Percentiles rank a stretch among this genome's conserved stretches.
These are phyloP conservation scores for Begonia masoniana DNA, from an alignment of 306 rosid genomes.

Conservation along the genomic window DNA sequence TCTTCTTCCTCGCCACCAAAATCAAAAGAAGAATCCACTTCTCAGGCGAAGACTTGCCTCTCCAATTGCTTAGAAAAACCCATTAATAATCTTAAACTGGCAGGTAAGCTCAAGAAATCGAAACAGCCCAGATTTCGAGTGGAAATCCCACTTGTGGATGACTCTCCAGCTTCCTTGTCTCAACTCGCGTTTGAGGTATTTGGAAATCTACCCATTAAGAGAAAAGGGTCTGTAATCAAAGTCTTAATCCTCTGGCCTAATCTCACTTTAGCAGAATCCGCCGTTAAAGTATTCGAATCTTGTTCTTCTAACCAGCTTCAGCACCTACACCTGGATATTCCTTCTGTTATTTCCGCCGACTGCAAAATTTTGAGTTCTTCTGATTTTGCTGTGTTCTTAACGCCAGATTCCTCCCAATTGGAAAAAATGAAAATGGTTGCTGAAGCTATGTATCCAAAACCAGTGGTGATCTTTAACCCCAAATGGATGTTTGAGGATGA, in stretches of 20 bases:
- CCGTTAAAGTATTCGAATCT: constrained; percentile 29
- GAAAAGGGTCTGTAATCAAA: constrained; percentile 46
- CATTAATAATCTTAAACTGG: constrained; percentile 58
- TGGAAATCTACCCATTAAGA: constrained; percentile 41
- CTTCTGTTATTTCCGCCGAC: constrained; percentile 25
- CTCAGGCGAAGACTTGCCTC: constrained; percentile 74
- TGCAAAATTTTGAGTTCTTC: constrained; percentile 28
- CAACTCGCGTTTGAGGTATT: constrained; percentile 54
- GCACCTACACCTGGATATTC: constrained; percentile 34
- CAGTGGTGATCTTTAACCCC: constrained; percentile 72
- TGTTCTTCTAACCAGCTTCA: constrained; percentile 30
- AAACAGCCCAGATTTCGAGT: constrained; percentile 64
- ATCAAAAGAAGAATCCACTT: constrained; percentile 68
- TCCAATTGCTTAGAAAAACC: constrained; percentile 59
- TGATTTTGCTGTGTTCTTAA: constrained; percentile 55
- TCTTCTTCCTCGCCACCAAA: constrained; percentile 63
- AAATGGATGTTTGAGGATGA: constrained; percentile 79
- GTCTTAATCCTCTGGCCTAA: constrained; percentile 47
- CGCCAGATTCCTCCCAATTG: constrained; percentile 45
- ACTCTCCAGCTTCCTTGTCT: constrained; percentile 41
- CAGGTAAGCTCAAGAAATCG: constrained; percentile 48
- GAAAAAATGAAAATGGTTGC: constrained; percentile 24
- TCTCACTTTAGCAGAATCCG: constrained; percentile 28
- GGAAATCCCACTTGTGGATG: constrained; percentile 68
- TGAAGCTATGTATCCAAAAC: constrained; percentile 58